Evolutionary conservation across 1,284 basidiomycete genomes (phyloP).

Genomic region (Hypsizygus ulmarius): DNA sequence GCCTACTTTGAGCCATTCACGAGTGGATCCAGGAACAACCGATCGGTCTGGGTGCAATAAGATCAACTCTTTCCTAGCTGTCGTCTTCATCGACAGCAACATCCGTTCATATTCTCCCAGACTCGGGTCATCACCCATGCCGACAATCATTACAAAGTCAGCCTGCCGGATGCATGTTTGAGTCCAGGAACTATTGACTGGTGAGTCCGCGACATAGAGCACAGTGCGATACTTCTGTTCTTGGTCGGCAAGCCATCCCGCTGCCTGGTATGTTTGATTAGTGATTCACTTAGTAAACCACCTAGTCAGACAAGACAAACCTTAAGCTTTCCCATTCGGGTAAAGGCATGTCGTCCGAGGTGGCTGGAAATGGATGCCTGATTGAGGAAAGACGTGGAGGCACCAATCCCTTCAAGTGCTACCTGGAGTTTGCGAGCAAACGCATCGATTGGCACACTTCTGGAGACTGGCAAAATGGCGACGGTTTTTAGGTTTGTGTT

Average conservation of each 20-base stretch:
- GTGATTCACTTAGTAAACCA: background rate
- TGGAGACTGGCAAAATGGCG: slow-evolving; percentile 78
- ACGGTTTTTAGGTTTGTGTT: slow-evolving; percentile 95
- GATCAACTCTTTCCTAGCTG: slow-evolving; percentile 94
- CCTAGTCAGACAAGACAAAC: slow-evolving; percentile 26
- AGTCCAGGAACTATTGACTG: slow-evolving; percentile 94
- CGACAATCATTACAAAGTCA: slow-evolving; percentile 94
- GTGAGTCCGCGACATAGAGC: slow-evolving; percentile 91
- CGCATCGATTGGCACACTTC: slow-evolving; percentile 81
- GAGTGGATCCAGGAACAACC: slow-evolving; percentile 88
- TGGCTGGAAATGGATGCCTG: slow-evolving; percentile 89
- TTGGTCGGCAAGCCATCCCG: slow-evolving; percentile 91
- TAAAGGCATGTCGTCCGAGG: slow-evolving; percentile 90
- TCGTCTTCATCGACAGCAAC: slow-evolving; percentile 93
- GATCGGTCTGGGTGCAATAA: slow-evolving; percentile 91
- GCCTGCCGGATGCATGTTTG: slow-evolving; percentile 96
- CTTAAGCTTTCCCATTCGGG: slow-evolving; percentile 92
- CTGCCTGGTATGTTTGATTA: slow-evolving; percentile 28
- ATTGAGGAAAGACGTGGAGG: slow-evolving; percentile 85
- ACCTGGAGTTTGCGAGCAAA: slow-evolving; percentile 88
- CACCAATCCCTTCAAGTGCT: slow-evolving; percentile 86
- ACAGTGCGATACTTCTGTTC: slow-evolving; percentile 91
- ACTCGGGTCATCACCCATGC: slow-evolving; percentile 89
- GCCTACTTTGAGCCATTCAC: slow-evolving; percentile 91
- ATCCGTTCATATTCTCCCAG: slow-evolving; percentile 93